These are phyloP conservation scores for Aspergillus homomorphus DNA, from an alignment of 495 filamentous ascomycete genomes.

Conservation along the genomic window DNA sequence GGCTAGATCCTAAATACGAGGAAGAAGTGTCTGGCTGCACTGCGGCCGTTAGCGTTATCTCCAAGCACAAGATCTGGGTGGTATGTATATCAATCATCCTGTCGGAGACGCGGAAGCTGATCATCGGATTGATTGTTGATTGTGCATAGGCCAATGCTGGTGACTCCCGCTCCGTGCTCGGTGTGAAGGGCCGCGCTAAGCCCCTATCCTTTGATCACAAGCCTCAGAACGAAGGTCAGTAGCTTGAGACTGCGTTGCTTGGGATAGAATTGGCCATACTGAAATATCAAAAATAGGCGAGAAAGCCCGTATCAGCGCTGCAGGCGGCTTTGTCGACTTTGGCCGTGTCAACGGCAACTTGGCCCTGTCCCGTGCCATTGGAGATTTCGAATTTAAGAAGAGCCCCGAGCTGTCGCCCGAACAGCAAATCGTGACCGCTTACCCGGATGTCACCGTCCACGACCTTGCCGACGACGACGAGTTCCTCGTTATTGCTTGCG, in stretches of 20 bases:
- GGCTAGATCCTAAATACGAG: slow-evolving; percentile 86
- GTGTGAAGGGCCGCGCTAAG: slow-evolving; percentile 94
- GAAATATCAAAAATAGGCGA: slow-evolving; percentile 60
- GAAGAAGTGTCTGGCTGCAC: slow-evolving; percentile 98
- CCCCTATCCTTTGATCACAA: slow-evolving; percentile 98
- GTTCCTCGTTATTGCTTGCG: slow-evolving; percentile 94
- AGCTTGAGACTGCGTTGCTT: slow-evolving; percentile 1
- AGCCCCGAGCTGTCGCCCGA: slow-evolving; percentile 93
- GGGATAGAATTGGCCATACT: slow-evolving; percentile 1
- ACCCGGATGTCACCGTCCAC: slow-evolving; percentile 87
- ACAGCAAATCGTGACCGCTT: slow-evolving; percentile 96
- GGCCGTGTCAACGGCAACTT: slow-evolving; percentile 98
- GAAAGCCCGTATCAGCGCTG: slow-evolving; percentile 91
- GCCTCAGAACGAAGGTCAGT: slow-evolving; percentile 90
- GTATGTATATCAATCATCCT: slow-evolving; percentile 56
- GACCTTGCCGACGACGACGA: slow-evolving; percentile 91
- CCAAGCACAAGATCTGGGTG: slow-evolving; percentile 88
- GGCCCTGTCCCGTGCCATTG: slow-evolving; percentile 94
- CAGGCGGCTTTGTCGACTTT: slow-evolving; percentile 97
- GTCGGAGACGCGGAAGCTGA: not conserved
- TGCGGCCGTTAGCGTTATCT: slow-evolving; percentile 83
- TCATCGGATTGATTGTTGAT: slow-evolving; percentile 10
- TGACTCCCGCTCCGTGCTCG: slow-evolving; percentile 89
- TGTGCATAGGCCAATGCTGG: slow-evolving; percentile 81
- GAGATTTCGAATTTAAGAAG: slow-evolving; percentile 99